Base-by-base conservation (phyloP, 345 rosid species). In the Syzygium aromaticum region DNA sequence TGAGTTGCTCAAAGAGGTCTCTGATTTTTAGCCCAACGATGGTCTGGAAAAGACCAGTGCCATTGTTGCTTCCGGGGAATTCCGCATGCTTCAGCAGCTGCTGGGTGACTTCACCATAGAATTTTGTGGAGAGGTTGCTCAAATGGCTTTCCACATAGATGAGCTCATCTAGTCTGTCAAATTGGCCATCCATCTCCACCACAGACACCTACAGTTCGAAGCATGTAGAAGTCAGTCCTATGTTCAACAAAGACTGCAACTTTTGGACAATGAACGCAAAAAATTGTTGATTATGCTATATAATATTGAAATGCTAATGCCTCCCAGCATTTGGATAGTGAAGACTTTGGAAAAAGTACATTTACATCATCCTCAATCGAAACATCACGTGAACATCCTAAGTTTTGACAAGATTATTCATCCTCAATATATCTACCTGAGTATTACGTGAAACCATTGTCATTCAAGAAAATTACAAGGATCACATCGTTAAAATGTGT, bases 41-140 rank as follows among this genome's bases (percentile, higher is more conserved):
- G 87, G 99, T 98, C 87, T 98, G 98, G 93, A 96, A 98, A 13
- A 96, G 95, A 54, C 99, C 99, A 2, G 99, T 98, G 27, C 98
- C 99, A 7, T 98, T 98, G 96, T 92, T 98, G 89, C 99, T 98
- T 27, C 99, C 99, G 0, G 99, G 99, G 93, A 98, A 98, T 89
- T 98, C 99, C 8, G 96, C 77, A 88, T 96, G 99, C 90, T 96
- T 98, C 92, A 98, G 90, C 99, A 98, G 92, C 88, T 98, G 99
- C 87, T 98, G 99, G 52, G 99, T 96, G 2, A 96, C 95, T 89
- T 98, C 99, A 1, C 99, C 98, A 38, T 98, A 96, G 93, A 95
- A 98, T 91, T 96, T 96, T 87, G 97, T 93, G 19, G 99, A 98
- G 84, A 95, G 91, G 96, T 95, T 95, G 93, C 99, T 98, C 84